phyloP scores from a whole-genome alignment of 2,329 filamentous ascomycete genomes.

The Plenodomus lindquistii region DNA sequence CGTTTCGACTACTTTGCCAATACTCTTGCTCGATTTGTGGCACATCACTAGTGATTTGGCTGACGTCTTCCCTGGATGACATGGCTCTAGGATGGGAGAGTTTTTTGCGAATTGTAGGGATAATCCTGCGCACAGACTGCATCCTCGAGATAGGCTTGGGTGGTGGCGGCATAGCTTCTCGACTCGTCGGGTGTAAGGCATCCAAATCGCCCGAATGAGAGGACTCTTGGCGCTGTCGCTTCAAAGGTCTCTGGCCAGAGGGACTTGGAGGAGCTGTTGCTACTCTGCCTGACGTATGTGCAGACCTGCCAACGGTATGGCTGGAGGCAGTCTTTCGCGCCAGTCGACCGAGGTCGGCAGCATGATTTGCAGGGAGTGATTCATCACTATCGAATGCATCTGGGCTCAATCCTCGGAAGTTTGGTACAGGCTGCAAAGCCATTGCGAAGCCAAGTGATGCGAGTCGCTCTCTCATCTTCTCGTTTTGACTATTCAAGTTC shows the following conservation, averaged over 20 bases:
- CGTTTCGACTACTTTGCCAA: slow-evolving; percentile 6
- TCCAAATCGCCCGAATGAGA: slow-evolving; percentile 22
- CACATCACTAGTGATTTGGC: slow-evolving; percentile 5
- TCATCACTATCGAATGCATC: slow-evolving; percentile 14
- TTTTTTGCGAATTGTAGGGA: slow-evolving; percentile 29
- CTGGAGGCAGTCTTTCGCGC: slow-evolving; percentile 25
- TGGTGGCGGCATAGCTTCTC: slow-evolving; percentile 48
- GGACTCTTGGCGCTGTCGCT: slow-evolving; percentile 40
- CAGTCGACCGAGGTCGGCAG: not conserved
- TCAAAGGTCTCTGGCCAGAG: slow-evolving; percentile 26
- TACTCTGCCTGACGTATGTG: slow-evolving; percentile 13
- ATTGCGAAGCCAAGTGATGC: slow-evolving; percentile 33
- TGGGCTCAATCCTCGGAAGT: slow-evolving; percentile 13
- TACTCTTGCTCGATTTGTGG: slow-evolving; percentile 17
- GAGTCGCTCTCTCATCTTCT: slow-evolving; percentile 33
- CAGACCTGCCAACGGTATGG: slow-evolving; percentile 29
- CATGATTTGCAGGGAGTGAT: slow-evolving; percentile 1
- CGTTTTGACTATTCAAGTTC: slow-evolving; percentile 31
- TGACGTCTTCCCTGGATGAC: not conserved
- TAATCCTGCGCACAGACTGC: slow-evolving; percentile 30
- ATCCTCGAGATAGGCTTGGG: slow-evolving; percentile 29
- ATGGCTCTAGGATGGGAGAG: slow-evolving; percentile 14
- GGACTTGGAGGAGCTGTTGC: slow-evolving; percentile 9
- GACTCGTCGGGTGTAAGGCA: slow-evolving; percentile 21
- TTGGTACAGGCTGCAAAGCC: slow-evolving; percentile 32